These are phyloP conservation scores for Excoecaria agallocha DNA, from an alignment of 345 rosid genomes.

Conservation along the genomic window DNA sequence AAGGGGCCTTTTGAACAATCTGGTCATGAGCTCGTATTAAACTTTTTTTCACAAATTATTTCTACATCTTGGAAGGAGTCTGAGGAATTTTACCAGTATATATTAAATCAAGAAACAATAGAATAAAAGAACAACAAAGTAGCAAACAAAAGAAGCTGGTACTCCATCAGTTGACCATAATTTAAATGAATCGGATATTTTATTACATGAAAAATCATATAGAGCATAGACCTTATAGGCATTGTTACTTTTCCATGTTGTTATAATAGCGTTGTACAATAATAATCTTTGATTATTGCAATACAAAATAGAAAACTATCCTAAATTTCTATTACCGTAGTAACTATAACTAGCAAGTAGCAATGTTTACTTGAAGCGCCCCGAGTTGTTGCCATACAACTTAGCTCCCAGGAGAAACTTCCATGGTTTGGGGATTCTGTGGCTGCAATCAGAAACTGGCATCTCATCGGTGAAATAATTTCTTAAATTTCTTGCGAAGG, in stretches of 20 bases:
- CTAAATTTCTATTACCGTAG: neutral
- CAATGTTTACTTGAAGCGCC: neutral
- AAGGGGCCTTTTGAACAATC: neutral
- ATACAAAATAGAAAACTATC: neutral
- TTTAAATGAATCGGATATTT: neutral
- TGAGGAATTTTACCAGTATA: neutral
- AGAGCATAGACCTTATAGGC: neutral
- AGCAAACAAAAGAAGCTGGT: neutral
- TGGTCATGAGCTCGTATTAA: neutral
- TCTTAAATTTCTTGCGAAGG: neutral
- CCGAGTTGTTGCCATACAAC: neutral
- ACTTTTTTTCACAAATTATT: neutral
- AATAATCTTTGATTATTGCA: slow-evolving; percentile 5
- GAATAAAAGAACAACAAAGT: neutral
- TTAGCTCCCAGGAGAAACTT: neutral
- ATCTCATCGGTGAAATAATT: neutral
- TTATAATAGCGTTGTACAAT: neutral
- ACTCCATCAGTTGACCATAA: neutral
- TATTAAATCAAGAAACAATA: neutral
- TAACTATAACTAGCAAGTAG: neutral
- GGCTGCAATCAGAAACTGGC: neutral
- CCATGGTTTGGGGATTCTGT: neutral
- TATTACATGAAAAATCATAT: neutral
- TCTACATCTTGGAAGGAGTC: neutral
- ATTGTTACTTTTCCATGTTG: neutral